Conservation (phyloP, 768 basidiomycete species). For the Pulveroboletus sp. region DNA sequence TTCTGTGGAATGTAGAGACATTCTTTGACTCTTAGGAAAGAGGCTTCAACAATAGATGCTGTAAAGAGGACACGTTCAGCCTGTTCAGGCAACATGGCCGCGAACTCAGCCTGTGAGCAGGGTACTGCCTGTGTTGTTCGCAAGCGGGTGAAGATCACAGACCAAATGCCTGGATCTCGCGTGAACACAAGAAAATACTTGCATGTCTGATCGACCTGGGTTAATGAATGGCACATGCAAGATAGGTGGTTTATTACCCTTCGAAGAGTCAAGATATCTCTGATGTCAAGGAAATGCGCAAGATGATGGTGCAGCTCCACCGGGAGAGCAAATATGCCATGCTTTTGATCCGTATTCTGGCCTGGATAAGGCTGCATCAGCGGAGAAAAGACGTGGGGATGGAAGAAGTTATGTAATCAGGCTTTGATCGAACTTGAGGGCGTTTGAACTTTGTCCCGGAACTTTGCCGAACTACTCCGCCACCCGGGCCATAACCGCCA, state of each 20-base stretch:
- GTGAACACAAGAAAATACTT: slow-evolving; percentile 17
- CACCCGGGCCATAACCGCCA: too few species aligned
- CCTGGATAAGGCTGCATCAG: too few species aligned
- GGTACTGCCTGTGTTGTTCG: slow-evolving; percentile 14
- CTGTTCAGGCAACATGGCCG: slow-evolving; percentile 5
- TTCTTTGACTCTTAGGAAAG: slow-evolving; percentile 16
- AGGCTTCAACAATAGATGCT: slow-evolving; percentile 13
- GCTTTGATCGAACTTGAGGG: too few species aligned
- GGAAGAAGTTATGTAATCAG: too few species aligned
- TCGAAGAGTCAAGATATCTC: slow-evolving; percentile 17
- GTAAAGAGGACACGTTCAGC: slow-evolving; percentile 14
- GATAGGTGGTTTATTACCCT: slow-evolving; percentile 2
- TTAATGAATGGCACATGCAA: background rate
- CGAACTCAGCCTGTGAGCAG: slow-evolving; percentile 11
- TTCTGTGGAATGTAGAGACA: background rate
- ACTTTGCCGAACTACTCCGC: too few species aligned
- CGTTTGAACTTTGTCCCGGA: too few species aligned
- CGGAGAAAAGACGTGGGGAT: too few species aligned
- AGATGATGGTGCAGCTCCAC: slow-evolving; percentile 18
- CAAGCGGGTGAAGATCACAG: slow-evolving; percentile 9
- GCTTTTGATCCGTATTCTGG: too few species aligned
- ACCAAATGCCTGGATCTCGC: slow-evolving; percentile 18
- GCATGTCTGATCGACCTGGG: slow-evolving; percentile 21
- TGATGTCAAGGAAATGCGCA: slow-evolving; percentile 11
- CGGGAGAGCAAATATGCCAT: slow-evolving; percentile 7